Evolutionary conservation across 345 rosid species (phyloP).

Genomic region (Linum lewisii): DNA sequence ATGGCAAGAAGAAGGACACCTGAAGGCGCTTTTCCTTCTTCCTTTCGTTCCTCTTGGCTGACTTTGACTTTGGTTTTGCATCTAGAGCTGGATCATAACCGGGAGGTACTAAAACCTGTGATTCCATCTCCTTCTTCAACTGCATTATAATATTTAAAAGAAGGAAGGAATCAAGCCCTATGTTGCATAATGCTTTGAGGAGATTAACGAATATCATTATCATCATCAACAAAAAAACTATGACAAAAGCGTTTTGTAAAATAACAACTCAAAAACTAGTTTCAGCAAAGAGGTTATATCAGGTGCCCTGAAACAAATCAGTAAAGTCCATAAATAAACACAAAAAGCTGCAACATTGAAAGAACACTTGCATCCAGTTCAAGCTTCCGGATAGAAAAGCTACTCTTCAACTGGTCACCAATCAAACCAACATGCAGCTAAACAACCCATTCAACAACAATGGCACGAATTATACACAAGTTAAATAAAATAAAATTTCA

Average conservation of each 20-base stretch:
- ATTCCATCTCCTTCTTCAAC: conserved; percentile 72
- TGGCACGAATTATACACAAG: too few species aligned
- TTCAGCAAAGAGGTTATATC: too few species aligned
- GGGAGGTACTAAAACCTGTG: conserved; percentile 54
- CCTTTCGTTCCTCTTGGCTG: conserved; percentile 74
- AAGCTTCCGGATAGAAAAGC: too few species aligned
- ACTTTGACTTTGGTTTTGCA: conserved; percentile 68
- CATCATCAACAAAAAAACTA: not conserved
- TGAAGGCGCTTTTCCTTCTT: conserved; percentile 86
- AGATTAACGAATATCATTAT: not conserved
- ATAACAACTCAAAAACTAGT: not conserved
- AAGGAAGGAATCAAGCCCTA: not conserved
- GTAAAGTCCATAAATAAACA: too few species aligned
- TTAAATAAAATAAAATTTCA: not conserved
- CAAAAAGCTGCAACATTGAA: too few species aligned
- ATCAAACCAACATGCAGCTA: too few species aligned
- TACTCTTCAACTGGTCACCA: too few species aligned
- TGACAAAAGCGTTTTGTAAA: too few species aligned
- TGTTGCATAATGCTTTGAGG: not conserved
- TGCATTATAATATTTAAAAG: too few species aligned
- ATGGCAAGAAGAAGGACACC: conserved; percentile 27
- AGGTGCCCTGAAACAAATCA: too few species aligned
- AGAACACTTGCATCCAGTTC: too few species aligned
- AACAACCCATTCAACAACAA: too few species aligned
- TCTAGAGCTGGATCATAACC: conserved; percentile 60